A percentile compares a stretch with the other conserved stretches of the same genome.
Evolutionary conservation across 768 basidiomycete species (phyloP).

Genomic region (Boletus pseudopeckii): DNA sequence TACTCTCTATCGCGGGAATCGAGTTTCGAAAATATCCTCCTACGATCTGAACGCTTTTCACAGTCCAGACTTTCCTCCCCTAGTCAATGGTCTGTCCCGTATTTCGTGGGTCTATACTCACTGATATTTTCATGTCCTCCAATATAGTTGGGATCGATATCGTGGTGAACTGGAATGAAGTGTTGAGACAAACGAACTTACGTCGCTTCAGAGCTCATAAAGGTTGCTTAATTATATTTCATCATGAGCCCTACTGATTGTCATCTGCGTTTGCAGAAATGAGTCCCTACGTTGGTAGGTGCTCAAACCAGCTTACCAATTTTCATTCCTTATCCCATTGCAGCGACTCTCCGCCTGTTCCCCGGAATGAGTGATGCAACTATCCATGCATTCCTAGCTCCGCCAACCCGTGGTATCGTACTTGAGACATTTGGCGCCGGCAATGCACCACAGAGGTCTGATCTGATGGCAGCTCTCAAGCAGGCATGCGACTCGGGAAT

Average conservation of each 20-base stretch:
- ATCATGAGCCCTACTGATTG: conserved; percentile 9
- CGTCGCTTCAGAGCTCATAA: conserved; percentile 81
- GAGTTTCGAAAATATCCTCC: conserved; percentile 79
- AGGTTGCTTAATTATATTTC: conserved; percentile 35
- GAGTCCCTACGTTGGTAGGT: conserved; percentile 76
- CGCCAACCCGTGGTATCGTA: conserved; percentile 77
- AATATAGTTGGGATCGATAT: conserved; percentile 83
- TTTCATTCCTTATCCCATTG: conserved; percentile 15
- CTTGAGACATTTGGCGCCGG: conserved; percentile 92
- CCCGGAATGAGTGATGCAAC: conserved; percentile 80
- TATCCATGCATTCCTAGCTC: conserved; percentile 69
- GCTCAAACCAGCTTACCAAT: background rate
- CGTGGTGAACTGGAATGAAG: conserved; percentile 83
- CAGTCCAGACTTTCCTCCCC: conserved; percentile 79
- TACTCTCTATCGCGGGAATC: conserved; percentile 79
- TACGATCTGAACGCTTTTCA: conserved; percentile 81
- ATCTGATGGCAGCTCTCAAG: conserved; percentile 71
- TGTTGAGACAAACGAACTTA: conserved; percentile 76
- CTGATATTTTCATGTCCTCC: conserved; percentile 5
- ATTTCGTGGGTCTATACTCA: background rate
- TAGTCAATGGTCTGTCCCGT: conserved; percentile 62
- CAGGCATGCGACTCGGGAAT: conserved; percentile 82
- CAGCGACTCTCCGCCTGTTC: conserved; percentile 80
- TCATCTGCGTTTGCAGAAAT: conserved; percentile 48
- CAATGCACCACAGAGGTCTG: conserved; percentile 81